Conservation (phyloP, 805 yeast genomes). For the Candida multigemmis region DNA sequence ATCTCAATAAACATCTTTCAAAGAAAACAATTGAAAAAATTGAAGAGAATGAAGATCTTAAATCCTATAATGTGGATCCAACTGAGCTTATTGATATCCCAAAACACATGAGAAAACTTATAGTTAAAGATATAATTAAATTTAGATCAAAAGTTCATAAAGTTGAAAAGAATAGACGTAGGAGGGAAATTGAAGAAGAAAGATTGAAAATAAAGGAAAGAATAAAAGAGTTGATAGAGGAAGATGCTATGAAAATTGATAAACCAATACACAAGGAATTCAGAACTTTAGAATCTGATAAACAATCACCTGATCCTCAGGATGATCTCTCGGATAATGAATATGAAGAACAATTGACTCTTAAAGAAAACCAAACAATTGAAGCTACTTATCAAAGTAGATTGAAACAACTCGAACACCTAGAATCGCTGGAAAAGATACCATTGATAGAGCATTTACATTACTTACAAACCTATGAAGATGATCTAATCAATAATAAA, state of each 20-base stretch:
- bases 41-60: too few species aligned
- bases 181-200: conserved; percentile 38
- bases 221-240: conserved; percentile 32
- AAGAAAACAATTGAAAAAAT: too few species aligned
- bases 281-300: conserved; percentile 4
- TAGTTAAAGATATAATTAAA: conserved; percentile 43
- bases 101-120: conserved; percentile 39
- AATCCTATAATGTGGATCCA: conserved; percentile 44
- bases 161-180: conserved; percentile 43
- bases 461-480: conserved; percentile 23
- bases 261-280: conserved; percentile 7
- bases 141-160: conserved; percentile 48
- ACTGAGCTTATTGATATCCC: conserved; percentile 52
- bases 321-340: conserved; percentile 16
- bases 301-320: conserved; percentile 1
- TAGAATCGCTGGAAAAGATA: conserved; percentile 10
- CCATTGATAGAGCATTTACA: conserved; percentile 12
- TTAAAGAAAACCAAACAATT: conserved; percentile 13
- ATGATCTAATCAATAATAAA: conserved; percentile 25
- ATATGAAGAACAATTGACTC: conserved; percentile 11
- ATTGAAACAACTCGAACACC: conserved; percentile 6
- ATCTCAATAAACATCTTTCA: too few species aligned
- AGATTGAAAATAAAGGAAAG: conserved; percentile 39
- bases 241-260: conserved; percentile 9
- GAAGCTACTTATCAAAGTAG: conserved; percentile 11